Base-by-base conservation (phyloP, 2,329 filamentous ascomycete genomes). In the Cytospora mali region DNA sequence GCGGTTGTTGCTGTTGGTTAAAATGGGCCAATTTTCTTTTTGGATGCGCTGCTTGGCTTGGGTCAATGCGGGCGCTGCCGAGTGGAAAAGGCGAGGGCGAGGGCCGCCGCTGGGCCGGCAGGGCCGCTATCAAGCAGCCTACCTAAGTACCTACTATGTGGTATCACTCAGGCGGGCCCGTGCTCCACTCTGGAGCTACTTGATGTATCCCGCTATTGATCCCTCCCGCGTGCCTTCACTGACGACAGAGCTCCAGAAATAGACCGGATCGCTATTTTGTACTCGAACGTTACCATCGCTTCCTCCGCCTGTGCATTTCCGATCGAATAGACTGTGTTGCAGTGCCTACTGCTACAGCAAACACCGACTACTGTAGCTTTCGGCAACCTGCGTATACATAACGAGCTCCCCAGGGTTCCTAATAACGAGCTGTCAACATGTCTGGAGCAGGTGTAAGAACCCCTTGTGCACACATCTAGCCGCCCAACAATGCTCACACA, bases 211-310 rank as follows among this genome's bases (percentile, higher is more conserved):
- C 21, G 35, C 14, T 18, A 39, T 18, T 39, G 35, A 39, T 58
- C 33, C 52, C 39, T 33, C 35, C 63, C 75, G 18, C 67, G 69
- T 16, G 70, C 70, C 70, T 66, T 70, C 68, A 46, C 72, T 69
- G 69, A 72, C 62, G 76, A 77, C 58, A 71, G 82, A 79, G 68
- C 71, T 84, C 60, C 74, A 77, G 33, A 79, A 82, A 49, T 76
- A 64, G 62, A 39, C 35, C 35, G n/a, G 14, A 23, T 16, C 49
- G 21, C 46, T 56, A 39, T 31, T 49, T 29, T 39, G 39, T 39
- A 48, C 55, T n/a, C 35, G 6, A 28, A 18, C 35, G 35, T 39
- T 27, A 25, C 29, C 55, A 25, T 31, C 28, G 39, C 51, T 49
- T n/a, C n/a, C n/a, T n/a, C n/a, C 48, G 28, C 50, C 46, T 23